A percentile compares a stretch with the other conserved stretches of the same genome.
Evolutionary conservation across 345 rosid species (phyloP).

Genomic region (Erodium maritimum): DNA sequence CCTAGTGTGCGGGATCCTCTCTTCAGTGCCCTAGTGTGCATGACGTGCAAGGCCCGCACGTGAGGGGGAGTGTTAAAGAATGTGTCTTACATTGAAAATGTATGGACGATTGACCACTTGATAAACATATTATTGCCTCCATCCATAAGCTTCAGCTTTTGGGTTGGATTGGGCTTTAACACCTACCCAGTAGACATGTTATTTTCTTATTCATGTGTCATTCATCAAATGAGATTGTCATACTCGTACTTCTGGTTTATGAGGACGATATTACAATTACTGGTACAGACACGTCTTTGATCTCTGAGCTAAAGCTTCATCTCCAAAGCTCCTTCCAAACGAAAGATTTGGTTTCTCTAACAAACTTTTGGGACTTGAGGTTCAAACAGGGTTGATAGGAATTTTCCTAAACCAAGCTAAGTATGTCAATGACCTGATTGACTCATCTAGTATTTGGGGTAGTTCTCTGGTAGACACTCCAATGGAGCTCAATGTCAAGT

Average conservation of each 20-base stretch:
- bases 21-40: too few species aligned
- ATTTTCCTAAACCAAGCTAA: constrained; percentile 2
- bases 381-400: not conserved
- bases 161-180: too few species aligned
- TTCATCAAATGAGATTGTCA: not conserved
- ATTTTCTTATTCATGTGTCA: not conserved
- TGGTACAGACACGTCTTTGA: not conserved
- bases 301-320: not conserved
- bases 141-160: too few species aligned
- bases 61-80: too few species aligned
- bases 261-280: not conserved
- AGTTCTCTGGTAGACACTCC: not conserved
- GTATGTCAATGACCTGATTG: not conserved
- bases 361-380: not conserved
- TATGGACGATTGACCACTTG: too few species aligned
- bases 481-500: constrained; percentile 4
- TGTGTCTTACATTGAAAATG: too few species aligned
- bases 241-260: constrained; percentile 1
- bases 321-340: not conserved
- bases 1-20: too few species aligned
- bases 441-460: not conserved
- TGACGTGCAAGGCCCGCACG: too few species aligned
- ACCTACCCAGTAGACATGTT: not conserved
- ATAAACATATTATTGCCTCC: too few species aligned
- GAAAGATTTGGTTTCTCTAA: constrained; percentile 6